Conservation (phyloP, 164 flowering plant genomes). For the Chimonanthus praecox region DNA sequence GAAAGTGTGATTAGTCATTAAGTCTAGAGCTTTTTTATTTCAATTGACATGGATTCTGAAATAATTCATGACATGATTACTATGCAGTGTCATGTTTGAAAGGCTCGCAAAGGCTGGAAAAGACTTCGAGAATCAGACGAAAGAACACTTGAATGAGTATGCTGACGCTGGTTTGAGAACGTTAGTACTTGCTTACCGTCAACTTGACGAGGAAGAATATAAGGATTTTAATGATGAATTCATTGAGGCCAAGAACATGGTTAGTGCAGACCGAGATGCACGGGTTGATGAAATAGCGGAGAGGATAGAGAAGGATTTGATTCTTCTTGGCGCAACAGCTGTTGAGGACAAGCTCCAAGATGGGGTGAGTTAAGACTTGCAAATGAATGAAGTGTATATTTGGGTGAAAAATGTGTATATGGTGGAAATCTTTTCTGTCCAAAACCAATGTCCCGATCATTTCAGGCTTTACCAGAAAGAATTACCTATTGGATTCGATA, state of each 20-base stretch:
- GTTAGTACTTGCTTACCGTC: conserved; percentile 81
- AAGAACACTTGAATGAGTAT: conserved; percentile 79
- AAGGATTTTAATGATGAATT: conserved; percentile 76
- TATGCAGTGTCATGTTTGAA: conserved; percentile 89
- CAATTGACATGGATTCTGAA: too few species aligned
- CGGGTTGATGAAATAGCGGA: conserved; percentile 76
- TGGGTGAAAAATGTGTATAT: too few species aligned
- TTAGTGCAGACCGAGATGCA: conserved; percentile 77
- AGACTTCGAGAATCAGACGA: conserved; percentile 60
- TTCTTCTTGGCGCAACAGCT: conserved; percentile 95
- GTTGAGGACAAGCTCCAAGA: conserved; percentile 95
- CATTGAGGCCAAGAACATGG: conserved; percentile 63
- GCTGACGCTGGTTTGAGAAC: conserved; percentile 95
- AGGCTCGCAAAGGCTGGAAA: conserved; percentile 76
- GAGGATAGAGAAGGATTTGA: conserved; percentile 76
- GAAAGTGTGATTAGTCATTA: too few species aligned
- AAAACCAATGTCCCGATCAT: too few species aligned
- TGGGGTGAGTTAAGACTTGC: conserved; percentile 47
- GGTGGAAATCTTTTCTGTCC: too few species aligned
- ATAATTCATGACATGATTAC: neutral
- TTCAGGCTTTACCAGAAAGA: too few species aligned
- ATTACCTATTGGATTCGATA: too few species aligned
- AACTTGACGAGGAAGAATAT: conserved; percentile 79
- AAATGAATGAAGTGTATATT: too few species aligned
- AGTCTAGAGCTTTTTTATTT: too few species aligned